Percentiles rank a stretch among this genome's conserved stretches.
Evolutionary conservation across 257 asterid genomes (phyloP).

Genomic region (Plantago elongata): DNA sequence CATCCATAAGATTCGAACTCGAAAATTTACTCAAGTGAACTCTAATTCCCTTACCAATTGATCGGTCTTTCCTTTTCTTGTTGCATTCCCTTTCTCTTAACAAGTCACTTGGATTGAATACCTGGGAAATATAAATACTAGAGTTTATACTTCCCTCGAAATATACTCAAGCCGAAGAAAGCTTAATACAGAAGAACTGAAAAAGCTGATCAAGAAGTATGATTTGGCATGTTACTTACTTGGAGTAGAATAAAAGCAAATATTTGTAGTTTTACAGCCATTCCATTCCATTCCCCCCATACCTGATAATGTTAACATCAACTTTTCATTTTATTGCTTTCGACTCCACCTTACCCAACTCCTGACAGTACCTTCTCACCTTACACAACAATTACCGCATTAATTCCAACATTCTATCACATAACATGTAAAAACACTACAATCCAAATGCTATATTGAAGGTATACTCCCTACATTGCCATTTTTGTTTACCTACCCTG

Average conservation of each 20-base stretch:
- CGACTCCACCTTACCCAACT: constrained; percentile 36
- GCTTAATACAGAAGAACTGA: constrained; percentile 24
- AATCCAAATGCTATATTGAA: constrained; percentile 23
- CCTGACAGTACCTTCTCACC: constrained; percentile 37
- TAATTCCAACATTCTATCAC: constrained; percentile 14
- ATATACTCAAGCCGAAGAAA: constrained; percentile 9
- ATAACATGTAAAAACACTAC: constrained; percentile 13
- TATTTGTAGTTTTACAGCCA: constrained; percentile 23
- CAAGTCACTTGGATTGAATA: too few relatives aligned
- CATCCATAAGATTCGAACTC: too few relatives aligned
- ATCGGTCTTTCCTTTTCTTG: too few relatives aligned
- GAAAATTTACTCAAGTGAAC: too few relatives aligned
- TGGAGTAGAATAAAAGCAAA: constrained; percentile 48
- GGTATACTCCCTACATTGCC: constrained; percentile 30
- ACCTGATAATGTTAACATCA: constrained; percentile 19
- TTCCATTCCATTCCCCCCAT: constrained; percentile 3
- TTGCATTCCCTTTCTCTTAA: too few relatives aligned
- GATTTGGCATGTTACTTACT: constrained; percentile 35
- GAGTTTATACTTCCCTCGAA: too few relatives aligned
- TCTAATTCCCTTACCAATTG: too few relatives aligned
- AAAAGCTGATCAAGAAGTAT: constrained; percentile 24
- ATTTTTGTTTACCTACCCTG: background rate
- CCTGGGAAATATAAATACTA: too few relatives aligned
- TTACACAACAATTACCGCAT: constrained; percentile 14
- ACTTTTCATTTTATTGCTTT: constrained; percentile 27